phyloP scores from a whole-genome alignment of 176 grass and related monocot species.

The Bromus sterilis region DNA sequence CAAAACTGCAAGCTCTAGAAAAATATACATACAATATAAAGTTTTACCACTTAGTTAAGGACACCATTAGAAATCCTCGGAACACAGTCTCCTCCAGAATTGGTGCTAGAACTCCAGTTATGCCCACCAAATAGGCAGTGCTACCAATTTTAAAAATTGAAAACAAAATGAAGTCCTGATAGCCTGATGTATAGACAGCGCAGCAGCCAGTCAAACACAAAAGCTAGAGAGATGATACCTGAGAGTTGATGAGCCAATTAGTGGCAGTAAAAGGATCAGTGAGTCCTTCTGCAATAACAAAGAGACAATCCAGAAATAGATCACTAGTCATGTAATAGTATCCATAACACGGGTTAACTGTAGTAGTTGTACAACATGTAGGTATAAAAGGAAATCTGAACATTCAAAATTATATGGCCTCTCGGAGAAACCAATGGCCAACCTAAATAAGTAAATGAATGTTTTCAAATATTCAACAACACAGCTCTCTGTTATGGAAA shows the following conservation, averaged over 20 bases:
- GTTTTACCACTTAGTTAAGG: slow-evolving; percentile 86
- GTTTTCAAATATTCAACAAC: background rate
- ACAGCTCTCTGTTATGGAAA: background rate
- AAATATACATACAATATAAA: background rate
- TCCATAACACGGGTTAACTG: background rate
- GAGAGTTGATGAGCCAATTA: slow-evolving; percentile 84
- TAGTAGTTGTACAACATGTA: background rate
- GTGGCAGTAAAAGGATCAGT: slow-evolving; percentile 61
- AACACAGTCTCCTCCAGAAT: slow-evolving; percentile 94
- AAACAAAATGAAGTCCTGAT: slow-evolving; percentile 20
- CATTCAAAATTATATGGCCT: background rate
- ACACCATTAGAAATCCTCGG: slow-evolving; percentile 90
- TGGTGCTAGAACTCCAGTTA: slow-evolving; percentile 92
- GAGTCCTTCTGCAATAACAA: slow-evolving; percentile 67
- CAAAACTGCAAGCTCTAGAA: background rate
- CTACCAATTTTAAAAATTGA: slow-evolving; percentile 29
- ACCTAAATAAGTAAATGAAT: background rate
- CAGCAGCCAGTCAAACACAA: slow-evolving; percentile 3
- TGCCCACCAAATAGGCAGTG: slow-evolving; percentile 76
- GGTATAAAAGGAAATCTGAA: background rate
- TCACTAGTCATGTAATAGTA: background rate
- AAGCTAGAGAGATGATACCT: slow-evolving; percentile 43
- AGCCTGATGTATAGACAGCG: background rate
- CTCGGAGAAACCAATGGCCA: background rate
- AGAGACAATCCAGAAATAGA: background rate